These are phyloP conservation scores for Pseudopediastrum boryanum DNA, from an alignment of 139 green algal genomes.

Conservation along the genomic window DNA sequence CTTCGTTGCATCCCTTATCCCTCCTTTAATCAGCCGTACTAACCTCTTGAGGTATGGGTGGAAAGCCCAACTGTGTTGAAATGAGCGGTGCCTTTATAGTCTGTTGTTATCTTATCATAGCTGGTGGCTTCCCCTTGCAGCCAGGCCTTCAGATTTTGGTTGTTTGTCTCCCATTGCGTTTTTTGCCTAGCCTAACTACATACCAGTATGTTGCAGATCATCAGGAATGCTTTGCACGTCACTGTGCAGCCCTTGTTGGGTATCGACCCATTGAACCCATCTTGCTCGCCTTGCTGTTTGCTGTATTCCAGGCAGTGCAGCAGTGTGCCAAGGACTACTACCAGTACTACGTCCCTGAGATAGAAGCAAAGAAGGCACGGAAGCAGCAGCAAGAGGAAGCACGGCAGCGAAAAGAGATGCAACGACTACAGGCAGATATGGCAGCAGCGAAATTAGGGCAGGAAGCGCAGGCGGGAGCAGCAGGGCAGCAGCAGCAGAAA, in stretches of 20 bases:
- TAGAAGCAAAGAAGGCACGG: constrained; percentile 51
- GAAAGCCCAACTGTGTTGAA: not conserved
- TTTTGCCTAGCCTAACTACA: not conserved
- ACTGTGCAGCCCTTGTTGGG: not conserved
- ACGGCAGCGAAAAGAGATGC: constrained; percentile 60
- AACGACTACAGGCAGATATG: constrained; percentile 62
- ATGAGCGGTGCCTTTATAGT: not conserved
- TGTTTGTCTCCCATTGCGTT: not conserved
- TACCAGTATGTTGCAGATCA: not conserved
- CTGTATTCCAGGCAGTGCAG: constrained; percentile 46
- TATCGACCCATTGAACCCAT: not conserved
- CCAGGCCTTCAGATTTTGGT: not conserved
- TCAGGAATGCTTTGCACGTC: not conserved
- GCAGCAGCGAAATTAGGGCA: not conserved
- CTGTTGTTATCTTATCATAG: not conserved
- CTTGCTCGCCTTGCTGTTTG: not conserved
- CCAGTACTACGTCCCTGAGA: constrained; percentile 71
- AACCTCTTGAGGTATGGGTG: not conserved
- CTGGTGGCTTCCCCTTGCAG: not conserved
- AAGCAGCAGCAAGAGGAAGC: constrained; percentile 50
- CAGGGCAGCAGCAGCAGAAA: not conserved
- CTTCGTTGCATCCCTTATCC: not conserved
- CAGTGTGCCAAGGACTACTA: constrained; percentile 74
- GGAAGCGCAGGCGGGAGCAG: not conserved
- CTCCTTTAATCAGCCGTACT: not conserved